Evolutionary conservation across 1,284 basidiomycete species (phyloP).

Genomic region (Sphaerobolus stellatus): DNA sequence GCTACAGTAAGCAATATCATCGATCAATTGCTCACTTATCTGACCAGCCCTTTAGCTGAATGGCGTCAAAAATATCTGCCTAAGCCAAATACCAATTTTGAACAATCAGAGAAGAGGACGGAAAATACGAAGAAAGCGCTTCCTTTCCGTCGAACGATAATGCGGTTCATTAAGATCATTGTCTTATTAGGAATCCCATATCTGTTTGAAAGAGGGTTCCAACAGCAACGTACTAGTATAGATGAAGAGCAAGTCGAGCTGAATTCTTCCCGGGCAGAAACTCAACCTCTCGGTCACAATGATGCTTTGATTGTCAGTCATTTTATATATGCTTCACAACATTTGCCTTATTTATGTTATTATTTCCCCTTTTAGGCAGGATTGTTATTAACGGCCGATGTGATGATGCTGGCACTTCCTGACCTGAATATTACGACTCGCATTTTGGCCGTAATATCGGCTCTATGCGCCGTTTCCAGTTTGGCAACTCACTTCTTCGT

Average conservation of each 20-base stretch:
- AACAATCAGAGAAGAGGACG: constrained; percentile 26
- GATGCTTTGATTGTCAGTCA: constrained; percentile 3
- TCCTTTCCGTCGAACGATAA: constrained; percentile 47
- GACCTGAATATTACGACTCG: constrained; percentile 62
- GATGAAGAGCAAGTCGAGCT: constrained; percentile 33
- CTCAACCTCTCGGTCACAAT: neutral
- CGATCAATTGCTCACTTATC: too few relatives aligned
- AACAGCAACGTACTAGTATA: constrained; percentile 34
- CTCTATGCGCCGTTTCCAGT: constrained; percentile 63
- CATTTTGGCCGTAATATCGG: constrained; percentile 61
- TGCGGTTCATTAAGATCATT: constrained; percentile 58
- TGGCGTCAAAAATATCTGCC: constrained; percentile 61
- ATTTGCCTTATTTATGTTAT: constrained; percentile 14
- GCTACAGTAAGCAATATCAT: constrained; percentile 49
- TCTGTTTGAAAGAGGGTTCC: constrained; percentile 49
- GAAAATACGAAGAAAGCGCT: constrained; percentile 30
- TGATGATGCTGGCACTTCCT: constrained; percentile 73
- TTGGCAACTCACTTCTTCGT: constrained; percentile 66
- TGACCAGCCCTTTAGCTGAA: constrained; percentile 45
- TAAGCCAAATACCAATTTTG: constrained; percentile 57
- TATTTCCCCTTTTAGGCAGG: constrained; percentile 53
- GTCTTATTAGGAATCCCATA: constrained; percentile 74
- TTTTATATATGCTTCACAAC: neutral
- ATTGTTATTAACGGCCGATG: constrained; percentile 70
- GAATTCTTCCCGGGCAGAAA: neutral